Conservation (phyloP, 208 protist species). For the Trypanosoma grayi region DNA sequence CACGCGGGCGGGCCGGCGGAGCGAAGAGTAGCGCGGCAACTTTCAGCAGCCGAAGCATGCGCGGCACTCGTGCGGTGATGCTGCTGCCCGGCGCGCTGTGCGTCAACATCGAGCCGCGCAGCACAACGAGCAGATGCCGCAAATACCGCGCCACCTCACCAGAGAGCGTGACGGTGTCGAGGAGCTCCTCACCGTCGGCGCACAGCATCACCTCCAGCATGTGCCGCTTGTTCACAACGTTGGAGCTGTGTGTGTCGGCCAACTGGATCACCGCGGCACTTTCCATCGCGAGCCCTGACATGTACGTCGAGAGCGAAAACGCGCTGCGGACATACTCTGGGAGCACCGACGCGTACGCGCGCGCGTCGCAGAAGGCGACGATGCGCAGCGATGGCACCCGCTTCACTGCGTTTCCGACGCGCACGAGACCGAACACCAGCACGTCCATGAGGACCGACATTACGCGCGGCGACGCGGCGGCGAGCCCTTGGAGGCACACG, state of each 20-base stretch:
- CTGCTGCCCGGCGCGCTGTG: slow-evolving; percentile 21
- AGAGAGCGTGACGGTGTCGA: slow-evolving; percentile 69
- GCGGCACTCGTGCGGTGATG: slow-evolving; percentile 23
- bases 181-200: slow-evolving; percentile 37
- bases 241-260: slow-evolving; percentile 43
- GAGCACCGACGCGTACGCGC: slow-evolving; percentile 46
- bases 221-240: slow-evolving; percentile 73
- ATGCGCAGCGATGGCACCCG: slow-evolving; percentile 56
- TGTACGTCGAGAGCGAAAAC: slow-evolving; percentile 83
- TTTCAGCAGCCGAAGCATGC: slow-evolving; percentile 50
- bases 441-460: slow-evolving; percentile 68
- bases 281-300: slow-evolving; percentile 76
- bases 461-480: slow-evolving; percentile 52
- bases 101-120: slow-evolving; percentile 51
- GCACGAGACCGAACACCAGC: slow-evolving; percentile 48
- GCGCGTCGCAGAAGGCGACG: slow-evolving; percentile 73
- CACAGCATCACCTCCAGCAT: slow-evolving; percentile 71
- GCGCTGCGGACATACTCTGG: slow-evolving; percentile 57
- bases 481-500: slow-evolving; percentile 71
- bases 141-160: slow-evolving; percentile 63
- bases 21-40: slow-evolving; percentile 73
- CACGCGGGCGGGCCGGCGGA: slow-evolving; percentile 24
- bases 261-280: slow-evolving; percentile 79
- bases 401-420: slow-evolving; percentile 22
- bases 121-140: slow-evolving; percentile 70